Conservation (phyloP, 805 yeast genomes). For the Jamesozyma lodderae region DNA sequence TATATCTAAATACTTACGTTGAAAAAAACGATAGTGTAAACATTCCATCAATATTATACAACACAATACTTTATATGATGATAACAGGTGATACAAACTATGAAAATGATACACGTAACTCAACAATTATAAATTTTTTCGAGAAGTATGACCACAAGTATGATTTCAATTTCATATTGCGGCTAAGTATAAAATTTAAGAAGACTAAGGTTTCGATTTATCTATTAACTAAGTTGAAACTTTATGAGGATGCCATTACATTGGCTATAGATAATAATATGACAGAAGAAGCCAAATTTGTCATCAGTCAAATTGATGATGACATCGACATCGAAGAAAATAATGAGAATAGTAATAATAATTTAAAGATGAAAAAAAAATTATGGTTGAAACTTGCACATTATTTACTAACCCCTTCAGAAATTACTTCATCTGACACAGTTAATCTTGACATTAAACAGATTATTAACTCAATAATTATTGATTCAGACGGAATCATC, state of each 20-base stretch:
- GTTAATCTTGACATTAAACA: conserved; percentile 24
- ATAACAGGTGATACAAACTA: conserved; percentile 33
- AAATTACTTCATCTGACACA: neutral
- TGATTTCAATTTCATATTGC: conserved; percentile 65
- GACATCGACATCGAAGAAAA: conserved; percentile 16
- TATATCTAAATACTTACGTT: conserved; percentile 51
- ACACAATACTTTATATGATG: conserved; percentile 59
- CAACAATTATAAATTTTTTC: conserved; percentile 40
- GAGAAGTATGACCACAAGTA: conserved; percentile 33
- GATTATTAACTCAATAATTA: conserved; percentile 30
- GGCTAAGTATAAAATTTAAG: conserved; percentile 56
- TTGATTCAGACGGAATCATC: conserved; percentile 41
- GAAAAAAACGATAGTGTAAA: conserved; percentile 27
- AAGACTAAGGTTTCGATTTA: conserved; percentile 60
- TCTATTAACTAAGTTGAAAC: conserved; percentile 56
- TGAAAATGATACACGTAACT: conserved; percentile 20
- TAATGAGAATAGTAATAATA: neutral
- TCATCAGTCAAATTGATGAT: conserved; percentile 7
- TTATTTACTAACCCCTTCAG: conserved; percentile 26
- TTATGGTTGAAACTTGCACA: conserved; percentile 60
- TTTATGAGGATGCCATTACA: conserved; percentile 73
- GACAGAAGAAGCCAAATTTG: conserved; percentile 20
- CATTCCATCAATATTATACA: conserved; percentile 43
- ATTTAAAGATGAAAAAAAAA: conserved; percentile 45
- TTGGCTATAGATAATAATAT: conserved; percentile 57